phyloP scores from a whole-genome alignment of 306 rosid genomes.

The Fragaria nilgerrensis region DNA sequence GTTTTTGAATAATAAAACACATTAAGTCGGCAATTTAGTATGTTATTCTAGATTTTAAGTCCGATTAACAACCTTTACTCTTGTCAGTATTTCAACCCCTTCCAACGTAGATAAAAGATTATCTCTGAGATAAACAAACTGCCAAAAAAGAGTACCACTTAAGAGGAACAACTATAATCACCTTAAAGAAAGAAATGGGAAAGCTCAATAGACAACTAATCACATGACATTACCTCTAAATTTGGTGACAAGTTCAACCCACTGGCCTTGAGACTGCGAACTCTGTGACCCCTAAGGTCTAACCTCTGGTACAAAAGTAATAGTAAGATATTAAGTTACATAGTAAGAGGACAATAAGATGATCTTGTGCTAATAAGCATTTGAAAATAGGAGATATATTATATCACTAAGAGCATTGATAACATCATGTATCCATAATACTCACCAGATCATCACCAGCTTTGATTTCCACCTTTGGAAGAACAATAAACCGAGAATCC shows the following conservation, averaged over 20 bases:
- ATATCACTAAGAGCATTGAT: neutral
- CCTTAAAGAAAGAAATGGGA: neutral
- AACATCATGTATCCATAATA: conserved; percentile 4
- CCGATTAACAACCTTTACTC: conserved; percentile 77
- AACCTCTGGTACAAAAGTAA: conserved; percentile 57
- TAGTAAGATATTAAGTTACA: conserved; percentile 24
- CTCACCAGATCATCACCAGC: conserved; percentile 92
- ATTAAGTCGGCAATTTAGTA: neutral
- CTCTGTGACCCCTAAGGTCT: conserved; percentile 98
- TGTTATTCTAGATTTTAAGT: neutral
- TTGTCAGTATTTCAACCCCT: conserved; percentile 79
- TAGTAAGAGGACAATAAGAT: conserved; percentile 4
- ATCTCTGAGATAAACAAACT: conserved; percentile 97
- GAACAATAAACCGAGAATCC: conserved; percentile 67
- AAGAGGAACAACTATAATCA: neutral
- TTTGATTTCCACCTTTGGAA: conserved; percentile 90
- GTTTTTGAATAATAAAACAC: neutral
- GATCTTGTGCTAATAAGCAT: neutral
- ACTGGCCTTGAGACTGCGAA: conserved; percentile 82
- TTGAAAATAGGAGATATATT: neutral
- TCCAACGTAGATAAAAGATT: conserved; percentile 89
- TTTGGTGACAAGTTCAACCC: conserved; percentile 91
- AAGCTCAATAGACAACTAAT: neutral
- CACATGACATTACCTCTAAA: conserved; percentile 71
- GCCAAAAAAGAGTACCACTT: conserved; percentile 40